phyloP scores from a whole-genome alignment of 805 yeast species.

The Wickerhamomyces rabaulensis region DNA sequence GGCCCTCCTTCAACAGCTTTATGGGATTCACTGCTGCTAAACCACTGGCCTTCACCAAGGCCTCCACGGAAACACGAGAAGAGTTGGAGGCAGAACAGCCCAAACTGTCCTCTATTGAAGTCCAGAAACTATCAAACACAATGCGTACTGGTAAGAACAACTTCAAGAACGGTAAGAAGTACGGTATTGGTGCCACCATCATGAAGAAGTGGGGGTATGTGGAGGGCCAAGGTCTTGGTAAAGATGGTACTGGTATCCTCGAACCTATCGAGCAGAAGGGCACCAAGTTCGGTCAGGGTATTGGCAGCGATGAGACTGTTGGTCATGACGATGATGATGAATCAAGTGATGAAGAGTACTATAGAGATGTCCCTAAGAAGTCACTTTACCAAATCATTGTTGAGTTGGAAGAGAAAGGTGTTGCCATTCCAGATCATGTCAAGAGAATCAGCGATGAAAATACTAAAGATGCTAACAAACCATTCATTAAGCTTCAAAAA shows the following conservation, averaged over 20 bases:
- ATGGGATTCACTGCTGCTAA: not conserved
- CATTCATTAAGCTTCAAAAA: constrained; percentile 33
- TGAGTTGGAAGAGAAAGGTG: constrained; percentile 19
- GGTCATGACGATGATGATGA: constrained; percentile 10
- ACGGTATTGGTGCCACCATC: constrained; percentile 83
- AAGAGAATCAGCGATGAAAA: constrained; percentile 16
- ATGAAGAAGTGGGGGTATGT: constrained; percentile 83
- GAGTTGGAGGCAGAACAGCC: constrained; percentile 14
- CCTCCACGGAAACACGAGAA: not conserved
- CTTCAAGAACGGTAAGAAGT: constrained; percentile 27
- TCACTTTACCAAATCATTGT: constrained; percentile 19
- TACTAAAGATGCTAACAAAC: constrained; percentile 28
- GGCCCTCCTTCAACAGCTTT: constrained; percentile 1
- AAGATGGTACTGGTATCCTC: constrained; percentile 61
- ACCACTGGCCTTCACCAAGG: constrained; percentile 3
- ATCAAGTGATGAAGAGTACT: constrained; percentile 20
- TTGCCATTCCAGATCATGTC: constrained; percentile 14
- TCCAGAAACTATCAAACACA: constrained; percentile 1
- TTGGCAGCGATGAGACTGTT: constrained; percentile 51
- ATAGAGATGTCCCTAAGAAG: constrained; percentile 22
- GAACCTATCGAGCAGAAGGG: constrained; percentile 72
- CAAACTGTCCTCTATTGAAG: constrained; percentile 7
- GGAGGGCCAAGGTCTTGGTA: constrained; percentile 83
- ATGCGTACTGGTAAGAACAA: constrained; percentile 7
- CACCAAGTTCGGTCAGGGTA: constrained; percentile 58